These are phyloP conservation scores for Ploettnerulaceae sp. DNA, from an alignment of 2,329 filamentous ascomycete species.

Conservation along the genomic window DNA sequence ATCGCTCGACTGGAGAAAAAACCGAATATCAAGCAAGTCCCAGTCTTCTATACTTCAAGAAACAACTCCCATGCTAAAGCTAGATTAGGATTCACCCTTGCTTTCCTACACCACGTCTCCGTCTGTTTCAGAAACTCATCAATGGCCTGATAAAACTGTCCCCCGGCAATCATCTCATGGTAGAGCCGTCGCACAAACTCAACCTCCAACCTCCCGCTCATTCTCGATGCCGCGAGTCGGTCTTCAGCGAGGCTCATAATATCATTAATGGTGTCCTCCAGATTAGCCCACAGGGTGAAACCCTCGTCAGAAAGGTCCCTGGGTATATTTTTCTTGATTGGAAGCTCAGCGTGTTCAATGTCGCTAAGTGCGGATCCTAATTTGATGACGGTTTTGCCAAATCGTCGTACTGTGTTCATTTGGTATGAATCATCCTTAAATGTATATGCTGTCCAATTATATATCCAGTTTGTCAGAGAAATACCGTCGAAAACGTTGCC, in stretches of 20 bases:
- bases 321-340: background rate
- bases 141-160: background rate
- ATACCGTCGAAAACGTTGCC: slow-evolving; percentile 10
- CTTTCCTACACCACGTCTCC: slow-evolving; percentile 9
- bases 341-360: slow-evolving; percentile 1
- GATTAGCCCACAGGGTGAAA: slow-evolving; percentile 2
- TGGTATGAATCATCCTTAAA: slow-evolving; percentile 7
- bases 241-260: slow-evolving; percentile 8
- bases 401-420: slow-evolving; percentile 4
- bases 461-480: slow-evolving; percentile 5
- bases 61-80: slow-evolving; percentile 6
- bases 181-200: slow-evolving; percentile 6
- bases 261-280: slow-evolving; percentile 8
- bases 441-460: slow-evolving; percentile 7
- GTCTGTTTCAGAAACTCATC: slow-evolving; percentile 8
- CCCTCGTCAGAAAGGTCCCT: slow-evolving; percentile 5
- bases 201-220: slow-evolving; percentile 5
- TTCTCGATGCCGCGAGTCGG: background rate
- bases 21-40: background rate
- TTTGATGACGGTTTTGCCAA: slow-evolving; percentile 4
- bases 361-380: slow-evolving; percentile 6
- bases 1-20: background rate
- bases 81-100: slow-evolving; percentile 2
- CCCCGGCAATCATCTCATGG: slow-evolving; percentile 7
- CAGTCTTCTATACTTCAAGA: background rate